phyloP scores from a whole-genome alignment of 441 rosid species.

The Euphorbia schlechtendalii region DNA sequence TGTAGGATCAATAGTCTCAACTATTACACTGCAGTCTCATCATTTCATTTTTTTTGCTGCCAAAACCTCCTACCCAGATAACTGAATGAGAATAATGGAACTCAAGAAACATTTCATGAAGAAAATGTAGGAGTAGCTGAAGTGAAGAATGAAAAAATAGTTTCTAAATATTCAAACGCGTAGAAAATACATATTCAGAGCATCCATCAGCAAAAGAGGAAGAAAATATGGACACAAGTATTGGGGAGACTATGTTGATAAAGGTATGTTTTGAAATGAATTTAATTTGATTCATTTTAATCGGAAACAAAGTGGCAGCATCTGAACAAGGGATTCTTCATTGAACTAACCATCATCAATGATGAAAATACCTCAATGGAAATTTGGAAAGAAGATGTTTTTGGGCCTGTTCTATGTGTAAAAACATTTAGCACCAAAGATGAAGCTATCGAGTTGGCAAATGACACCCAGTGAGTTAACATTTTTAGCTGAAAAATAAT shows the following conservation, averaged over 20 bases:
- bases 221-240: constrained; percentile 15
- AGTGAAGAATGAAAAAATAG: constrained; percentile 21
- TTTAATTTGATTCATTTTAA: no score
- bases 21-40: neutral
- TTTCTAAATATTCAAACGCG: constrained; percentile 17
- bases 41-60: constrained; percentile 3
- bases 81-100: constrained; percentile 20
- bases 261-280: no score
- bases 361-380: constrained; percentile 80
- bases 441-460: constrained; percentile 91
- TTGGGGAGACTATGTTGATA: no score
- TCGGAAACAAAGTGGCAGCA: constrained; percentile 47
- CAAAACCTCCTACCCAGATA: constrained; percentile 22
- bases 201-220: constrained; percentile 15
- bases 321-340: constrained; percentile 69
- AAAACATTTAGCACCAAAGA: constrained; percentile 85
- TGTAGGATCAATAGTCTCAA: constrained; percentile 3
- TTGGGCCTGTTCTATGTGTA: constrained; percentile 90
- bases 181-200: constrained; percentile 11
- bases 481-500: no score
- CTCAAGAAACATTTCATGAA: constrained; percentile 26
- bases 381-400: constrained; percentile 98
- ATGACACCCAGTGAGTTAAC: constrained; percentile 85
- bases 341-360: constrained; percentile 73
- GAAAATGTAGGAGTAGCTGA: constrained; percentile 15